Evolutionary conservation across 2,329 filamentous ascomycete species (phyloP).

Genomic region (Trichoderma gracile): DNA sequence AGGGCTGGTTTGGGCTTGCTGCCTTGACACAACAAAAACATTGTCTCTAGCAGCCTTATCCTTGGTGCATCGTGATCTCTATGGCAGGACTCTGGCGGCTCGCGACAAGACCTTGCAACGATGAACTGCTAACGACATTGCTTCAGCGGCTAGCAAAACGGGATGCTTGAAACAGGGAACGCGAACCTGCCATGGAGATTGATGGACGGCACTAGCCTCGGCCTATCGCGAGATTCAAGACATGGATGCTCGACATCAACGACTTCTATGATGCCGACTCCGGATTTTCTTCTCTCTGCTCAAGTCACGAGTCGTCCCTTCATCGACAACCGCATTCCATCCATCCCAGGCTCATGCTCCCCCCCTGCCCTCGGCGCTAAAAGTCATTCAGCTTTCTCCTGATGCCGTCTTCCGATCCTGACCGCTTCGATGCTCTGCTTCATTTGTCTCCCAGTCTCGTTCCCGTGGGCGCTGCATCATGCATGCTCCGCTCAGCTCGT

Average conservation of each 20-base stretch:
- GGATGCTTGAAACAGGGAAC: slow-evolving; percentile 1
- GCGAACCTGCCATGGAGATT: background rate
- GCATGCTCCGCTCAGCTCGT: background rate
- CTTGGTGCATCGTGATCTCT: slow-evolving; percentile 7
- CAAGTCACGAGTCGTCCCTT: background rate
- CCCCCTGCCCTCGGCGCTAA: background rate
- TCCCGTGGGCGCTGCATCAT: background rate
- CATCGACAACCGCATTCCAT: slow-evolving; percentile 5
- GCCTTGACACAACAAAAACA: slow-evolving; percentile 1
- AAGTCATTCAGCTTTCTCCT: background rate
- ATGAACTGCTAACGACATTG: background rate
- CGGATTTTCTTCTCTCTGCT: background rate
- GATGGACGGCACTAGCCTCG: background rate
- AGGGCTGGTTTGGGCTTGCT: background rate
- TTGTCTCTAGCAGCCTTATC: background rate
- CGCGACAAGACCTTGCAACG: slow-evolving; percentile 11
- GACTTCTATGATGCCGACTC: background rate
- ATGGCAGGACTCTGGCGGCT: slow-evolving; percentile 11
- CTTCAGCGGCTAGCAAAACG: background rate
- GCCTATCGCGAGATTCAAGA: slow-evolving; percentile 4
- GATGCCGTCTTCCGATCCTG: background rate
- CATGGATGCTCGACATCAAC: background rate
- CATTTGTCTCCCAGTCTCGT: background rate
- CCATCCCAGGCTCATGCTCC: background rate
- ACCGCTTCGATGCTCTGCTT: background rate